A percentile compares a stretch with the other conserved stretches of the same genome.
Conservation (phyloP, 148 eudicot genomes). For the Rhododendron molle region DNA sequence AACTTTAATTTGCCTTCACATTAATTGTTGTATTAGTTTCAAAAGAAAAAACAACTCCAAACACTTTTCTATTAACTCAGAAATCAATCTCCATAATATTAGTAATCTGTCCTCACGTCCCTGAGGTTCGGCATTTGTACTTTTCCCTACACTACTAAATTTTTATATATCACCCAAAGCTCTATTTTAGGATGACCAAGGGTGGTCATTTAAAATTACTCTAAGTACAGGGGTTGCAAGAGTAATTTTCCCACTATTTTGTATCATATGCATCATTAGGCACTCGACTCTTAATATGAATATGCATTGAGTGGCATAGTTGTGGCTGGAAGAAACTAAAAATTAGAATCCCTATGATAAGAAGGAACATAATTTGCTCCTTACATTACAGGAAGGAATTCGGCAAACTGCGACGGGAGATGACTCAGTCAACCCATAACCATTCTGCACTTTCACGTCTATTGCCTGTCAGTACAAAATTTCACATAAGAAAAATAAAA, state of each 20-base stretch:
- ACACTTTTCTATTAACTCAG: background rate
- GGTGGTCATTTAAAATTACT: background rate
- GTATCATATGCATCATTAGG: background rate
- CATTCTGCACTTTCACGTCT: conserved; percentile 69
- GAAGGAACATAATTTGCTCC: conserved; percentile 14
- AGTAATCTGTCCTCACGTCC: background rate
- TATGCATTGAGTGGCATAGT: background rate
- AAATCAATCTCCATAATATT: background rate
- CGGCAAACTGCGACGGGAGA: conserved; percentile 84
- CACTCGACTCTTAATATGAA: background rate
- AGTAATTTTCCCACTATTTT: background rate
- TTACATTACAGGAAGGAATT: conserved; percentile 62
- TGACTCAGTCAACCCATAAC: conserved; percentile 88
- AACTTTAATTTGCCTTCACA: background rate
- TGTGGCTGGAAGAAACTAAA: background rate
- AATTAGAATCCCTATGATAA: background rate
- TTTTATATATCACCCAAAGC: background rate
- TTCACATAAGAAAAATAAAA: background rate
- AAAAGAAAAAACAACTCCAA: background rate
- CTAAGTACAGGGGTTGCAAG: background rate
- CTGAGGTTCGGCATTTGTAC: background rate
- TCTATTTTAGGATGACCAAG: background rate
- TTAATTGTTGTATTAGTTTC: background rate
- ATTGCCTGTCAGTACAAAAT: conserved; percentile 52
- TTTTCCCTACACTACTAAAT: background rate